These are phyloP conservation scores for Fusarium verrucosum DNA, from an alignment of 2,329 filamentous ascomycete species.

Conservation along the genomic window DNA sequence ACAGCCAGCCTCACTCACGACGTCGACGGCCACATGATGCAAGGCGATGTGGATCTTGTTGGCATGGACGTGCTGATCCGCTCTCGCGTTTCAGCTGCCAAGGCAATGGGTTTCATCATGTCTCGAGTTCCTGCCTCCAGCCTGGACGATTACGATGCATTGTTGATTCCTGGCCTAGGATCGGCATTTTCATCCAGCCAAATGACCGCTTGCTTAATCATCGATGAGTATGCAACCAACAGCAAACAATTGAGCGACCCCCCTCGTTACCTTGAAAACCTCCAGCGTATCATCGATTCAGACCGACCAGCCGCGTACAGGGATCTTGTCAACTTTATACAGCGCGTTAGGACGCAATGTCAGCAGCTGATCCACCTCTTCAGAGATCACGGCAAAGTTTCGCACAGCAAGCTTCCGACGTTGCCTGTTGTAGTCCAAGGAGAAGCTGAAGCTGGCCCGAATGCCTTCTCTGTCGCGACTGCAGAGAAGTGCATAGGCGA, in stretches of 20 bases:
- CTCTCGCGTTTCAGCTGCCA: conserved; percentile 86
- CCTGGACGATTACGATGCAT: conserved; percentile 71
- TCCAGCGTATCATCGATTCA: conserved; percentile 81
- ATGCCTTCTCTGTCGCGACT: conserved; percentile 86
- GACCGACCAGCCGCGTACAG: conserved; percentile 85
- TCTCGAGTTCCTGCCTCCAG: conserved; percentile 73
- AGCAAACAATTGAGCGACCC: conserved; percentile 54
- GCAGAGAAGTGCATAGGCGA: conserved; percentile 87
- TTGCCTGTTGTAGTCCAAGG: conserved; percentile 94
- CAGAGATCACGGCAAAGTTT: conserved; percentile 86
- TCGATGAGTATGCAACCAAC: conserved; percentile 86
- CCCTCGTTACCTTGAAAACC: conserved; percentile 65
- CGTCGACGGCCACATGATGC: conserved; percentile 97
- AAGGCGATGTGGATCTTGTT: conserved; percentile 94
- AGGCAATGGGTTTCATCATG: conserved; percentile 86
- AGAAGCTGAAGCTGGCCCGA: conserved; percentile 88
- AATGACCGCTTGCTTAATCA: conserved; percentile 80
- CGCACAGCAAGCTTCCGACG: conserved; percentile 76
- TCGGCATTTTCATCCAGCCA: conserved; percentile 87
- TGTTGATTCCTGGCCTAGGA: conserved; percentile 71
- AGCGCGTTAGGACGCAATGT: conserved; percentile 90
- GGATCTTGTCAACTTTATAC: conserved; percentile 89
- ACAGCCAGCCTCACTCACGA: conserved; percentile 81
- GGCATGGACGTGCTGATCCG: conserved; percentile 88
- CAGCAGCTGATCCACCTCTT: conserved; percentile 91